Evolutionary conservation across 805 yeast genomes (phyloP).

Genomic region (Zygotorulaspora sp.): DNA sequence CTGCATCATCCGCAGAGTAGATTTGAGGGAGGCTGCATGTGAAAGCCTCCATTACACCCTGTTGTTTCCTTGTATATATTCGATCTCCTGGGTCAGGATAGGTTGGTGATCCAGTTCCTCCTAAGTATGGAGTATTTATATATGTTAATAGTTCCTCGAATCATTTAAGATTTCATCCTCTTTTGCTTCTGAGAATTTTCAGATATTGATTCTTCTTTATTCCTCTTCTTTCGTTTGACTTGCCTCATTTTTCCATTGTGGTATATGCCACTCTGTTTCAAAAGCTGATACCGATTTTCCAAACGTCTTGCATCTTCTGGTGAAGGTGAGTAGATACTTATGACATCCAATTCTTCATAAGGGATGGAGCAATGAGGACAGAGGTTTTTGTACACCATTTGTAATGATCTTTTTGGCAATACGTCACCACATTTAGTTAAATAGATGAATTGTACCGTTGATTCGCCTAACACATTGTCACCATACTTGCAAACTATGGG

Average conservation of each 20-base stretch:
- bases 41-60: not conserved
- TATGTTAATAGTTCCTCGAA: conserved; percentile 2
- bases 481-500: conserved; percentile 22
- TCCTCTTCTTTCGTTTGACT: conserved; percentile 24
- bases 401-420: conserved; percentile 34
- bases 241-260: conserved; percentile 38
- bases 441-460: conserved; percentile 41
- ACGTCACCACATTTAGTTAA: conserved; percentile 45
- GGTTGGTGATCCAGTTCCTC: conserved; percentile 1
- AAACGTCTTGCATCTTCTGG: conserved; percentile 21
- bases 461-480: conserved; percentile 35
- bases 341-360: conserved; percentile 29
- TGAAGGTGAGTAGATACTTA: conserved; percentile 36
- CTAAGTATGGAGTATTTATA: not conserved
- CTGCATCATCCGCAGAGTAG: conserved; percentile 19
- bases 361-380: conserved; percentile 43
- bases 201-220: conserved; percentile 3
- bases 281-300: conserved; percentile 22
- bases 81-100: not conserved
- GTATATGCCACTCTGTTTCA: conserved; percentile 26
- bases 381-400: conserved; percentile 15
- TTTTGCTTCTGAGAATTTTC: conserved; percentile 3
- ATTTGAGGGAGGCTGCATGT: not conserved
- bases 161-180: conserved; percentile 3
- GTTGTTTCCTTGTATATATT: conserved; percentile 4